phyloP scores from a whole-genome alignment of 1,284 basidiomycete genomes.

The Golubevia pallescens region DNA sequence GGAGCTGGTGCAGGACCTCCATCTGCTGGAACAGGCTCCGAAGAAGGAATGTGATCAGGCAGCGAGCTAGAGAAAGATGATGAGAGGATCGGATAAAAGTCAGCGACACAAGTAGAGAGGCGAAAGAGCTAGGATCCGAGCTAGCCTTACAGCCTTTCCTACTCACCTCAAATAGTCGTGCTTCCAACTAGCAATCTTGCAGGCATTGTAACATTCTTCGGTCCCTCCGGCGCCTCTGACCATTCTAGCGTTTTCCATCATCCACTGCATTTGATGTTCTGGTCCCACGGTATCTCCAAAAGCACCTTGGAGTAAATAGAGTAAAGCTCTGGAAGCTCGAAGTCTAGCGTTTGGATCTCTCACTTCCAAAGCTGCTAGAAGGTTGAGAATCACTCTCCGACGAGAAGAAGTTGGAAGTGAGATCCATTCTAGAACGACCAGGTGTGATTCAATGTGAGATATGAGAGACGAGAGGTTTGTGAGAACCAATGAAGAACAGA shows the following conservation, averaged over 20 bases:
- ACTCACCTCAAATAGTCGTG: constrained; percentile 80
- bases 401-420: constrained; percentile 37
- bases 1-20: constrained; percentile 22
- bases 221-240: constrained; percentile 85
- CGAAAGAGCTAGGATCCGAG: too few species aligned
- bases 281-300: constrained; percentile 89
- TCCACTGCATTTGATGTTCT: constrained; percentile 93
- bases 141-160: constrained; percentile 7
- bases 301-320: constrained; percentile 71
- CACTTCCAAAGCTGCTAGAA: constrained; percentile 48
- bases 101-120: too few species aligned
- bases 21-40: constrained; percentile 17
- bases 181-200: constrained; percentile 86
- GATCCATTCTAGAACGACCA: constrained; percentile 30
- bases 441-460: not conserved
- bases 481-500: not conserved
- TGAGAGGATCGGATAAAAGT: constrained; percentile 1
- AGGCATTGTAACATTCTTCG: constrained; percentile 80
- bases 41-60: constrained; percentile 43
- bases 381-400: constrained; percentile 35
- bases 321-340: constrained; percentile 38
- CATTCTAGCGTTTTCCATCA: constrained; percentile 89
- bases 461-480: not conserved
- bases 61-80: constrained; percentile 27
- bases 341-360: constrained; percentile 45